phyloP scores from a whole-genome alignment of 177 flowering plant genomes.

The Vitis hybrid region DNA sequence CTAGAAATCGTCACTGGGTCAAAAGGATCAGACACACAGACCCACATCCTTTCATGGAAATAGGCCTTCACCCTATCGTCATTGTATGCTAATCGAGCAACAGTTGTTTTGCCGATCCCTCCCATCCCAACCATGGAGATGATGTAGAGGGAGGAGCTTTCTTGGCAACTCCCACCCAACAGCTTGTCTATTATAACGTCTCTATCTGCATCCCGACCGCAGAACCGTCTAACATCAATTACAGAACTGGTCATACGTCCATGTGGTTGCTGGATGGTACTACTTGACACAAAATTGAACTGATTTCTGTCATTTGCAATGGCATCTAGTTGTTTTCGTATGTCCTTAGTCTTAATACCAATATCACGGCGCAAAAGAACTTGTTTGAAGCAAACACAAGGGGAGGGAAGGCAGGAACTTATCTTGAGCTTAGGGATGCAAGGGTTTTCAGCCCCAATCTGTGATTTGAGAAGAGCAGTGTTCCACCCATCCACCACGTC shows the following conservation, averaged over 20 bases:
- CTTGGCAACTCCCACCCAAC: constrained; percentile 5
- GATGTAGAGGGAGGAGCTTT: not conserved
- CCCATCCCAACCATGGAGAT: constrained; percentile 33
- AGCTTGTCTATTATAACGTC: not conserved
- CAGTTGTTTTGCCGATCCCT: constrained; percentile 26
- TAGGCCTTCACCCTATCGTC: not conserved
- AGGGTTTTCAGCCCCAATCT: not conserved
- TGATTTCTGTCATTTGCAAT: constrained; percentile 4
- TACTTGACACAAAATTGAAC: not conserved
- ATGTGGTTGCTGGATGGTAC: not conserved
- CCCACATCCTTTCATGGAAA: constrained; percentile 16
- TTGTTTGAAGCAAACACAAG: too few species aligned
- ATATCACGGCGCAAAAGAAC: not conserved
- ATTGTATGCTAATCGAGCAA: constrained; percentile 5
- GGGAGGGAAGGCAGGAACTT: not conserved
- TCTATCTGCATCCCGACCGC: constrained; percentile 13
- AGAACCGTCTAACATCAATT: not conserved
- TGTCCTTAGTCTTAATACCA: not conserved
- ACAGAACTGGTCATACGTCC: not conserved
- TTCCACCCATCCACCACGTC: too few species aligned
- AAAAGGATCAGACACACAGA: constrained; percentile 12
- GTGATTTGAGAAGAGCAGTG: too few species aligned
- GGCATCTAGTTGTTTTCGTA: not conserved
- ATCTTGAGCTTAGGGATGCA: not conserved
- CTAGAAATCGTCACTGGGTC: constrained; percentile 6